Conservation (phyloP, 345 rosid species). For the Sapria himalayana region DNA sequence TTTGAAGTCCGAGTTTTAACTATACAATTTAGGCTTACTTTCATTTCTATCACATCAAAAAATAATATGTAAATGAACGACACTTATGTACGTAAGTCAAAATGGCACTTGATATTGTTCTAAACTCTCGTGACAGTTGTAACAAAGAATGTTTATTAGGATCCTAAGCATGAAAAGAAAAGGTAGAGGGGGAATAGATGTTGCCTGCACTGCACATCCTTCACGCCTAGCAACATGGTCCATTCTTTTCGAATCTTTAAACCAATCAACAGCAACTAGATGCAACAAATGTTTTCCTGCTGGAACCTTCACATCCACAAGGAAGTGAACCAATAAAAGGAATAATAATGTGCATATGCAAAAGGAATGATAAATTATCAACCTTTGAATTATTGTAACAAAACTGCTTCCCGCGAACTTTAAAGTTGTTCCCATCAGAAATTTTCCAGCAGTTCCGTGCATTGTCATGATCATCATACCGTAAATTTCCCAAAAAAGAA, state of each 20-base stretch:
- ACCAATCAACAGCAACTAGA: slow-evolving; percentile 99
- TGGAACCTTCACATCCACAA: slow-evolving; percentile 39
- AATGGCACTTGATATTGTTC: not conserved
- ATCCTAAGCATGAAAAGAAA: not conserved
- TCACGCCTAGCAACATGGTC: slow-evolving; percentile 86
- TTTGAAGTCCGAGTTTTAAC: too few relatives aligned
- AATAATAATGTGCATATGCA: not conserved
- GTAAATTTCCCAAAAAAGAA: slow-evolving; percentile 64
- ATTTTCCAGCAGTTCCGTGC: slow-evolving; percentile 82
- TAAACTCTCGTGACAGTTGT: not conserved
- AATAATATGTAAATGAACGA: not conserved
- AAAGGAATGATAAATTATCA: slow-evolving; percentile 8
- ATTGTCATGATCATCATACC: slow-evolving; percentile 65
- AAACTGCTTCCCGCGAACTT: slow-evolving; percentile 85
- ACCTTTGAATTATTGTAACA: slow-evolving; percentile 86
- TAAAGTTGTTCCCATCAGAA: slow-evolving; percentile 75
- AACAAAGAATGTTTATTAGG: not conserved
- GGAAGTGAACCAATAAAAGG: slow-evolving; percentile 1
- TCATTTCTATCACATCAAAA: not conserved
- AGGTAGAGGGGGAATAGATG: slow-evolving; percentile 2
- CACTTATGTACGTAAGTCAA: not conserved
- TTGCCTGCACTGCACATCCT: slow-evolving; percentile 94
- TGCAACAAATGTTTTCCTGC: slow-evolving; percentile 95
- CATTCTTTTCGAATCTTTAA: slow-evolving; percentile 86
- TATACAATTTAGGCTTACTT: too few relatives aligned